Percentiles rank a stretch among this genome's conserved stretches.
Evolutionary conservation across 2,329 filamentous ascomycete genomes (phyloP).

Genomic region (Alternaria novae-zelandiae): DNA sequence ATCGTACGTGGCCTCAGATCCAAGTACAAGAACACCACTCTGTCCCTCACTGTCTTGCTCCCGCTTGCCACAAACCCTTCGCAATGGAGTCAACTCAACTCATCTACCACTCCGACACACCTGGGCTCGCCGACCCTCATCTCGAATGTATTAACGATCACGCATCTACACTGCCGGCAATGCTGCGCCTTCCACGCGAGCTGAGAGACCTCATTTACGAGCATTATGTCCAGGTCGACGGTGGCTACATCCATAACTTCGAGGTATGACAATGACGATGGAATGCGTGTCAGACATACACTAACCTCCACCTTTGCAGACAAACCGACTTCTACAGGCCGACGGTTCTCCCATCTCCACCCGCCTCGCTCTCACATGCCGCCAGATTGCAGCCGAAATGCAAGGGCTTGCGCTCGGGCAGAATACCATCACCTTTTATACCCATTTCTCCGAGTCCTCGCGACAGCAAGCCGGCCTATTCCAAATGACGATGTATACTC

Average conservation of each 20-base stretch:
- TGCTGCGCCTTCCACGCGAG: neutral
- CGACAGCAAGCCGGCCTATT: neutral
- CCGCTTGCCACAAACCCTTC: neutral
- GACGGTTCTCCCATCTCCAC: neutral
- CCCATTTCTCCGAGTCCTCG: neutral
- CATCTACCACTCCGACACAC: neutral
- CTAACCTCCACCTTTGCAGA: too few species aligned
- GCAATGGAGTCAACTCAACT: neutral
- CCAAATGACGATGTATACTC: accelerated
- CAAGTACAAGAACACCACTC: neutral
- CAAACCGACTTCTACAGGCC: neutral
- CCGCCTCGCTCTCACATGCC: neutral
- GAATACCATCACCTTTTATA: neutral
- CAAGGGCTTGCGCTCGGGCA: neutral
- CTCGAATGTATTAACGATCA: too few species aligned
- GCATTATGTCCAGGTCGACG: neutral
- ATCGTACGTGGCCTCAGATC: too few species aligned
- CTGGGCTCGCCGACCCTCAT: neutral
- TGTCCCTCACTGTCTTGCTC: neutral
- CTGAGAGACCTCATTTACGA: neutral
- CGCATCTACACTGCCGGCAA: neutral
- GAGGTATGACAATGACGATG: neutral
- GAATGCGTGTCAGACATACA: too few species aligned
- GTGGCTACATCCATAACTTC: neutral
- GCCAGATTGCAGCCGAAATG: neutral